Base-by-base conservation (phyloP, 306 rosid species). In the Arachis hypogaea region DNA sequence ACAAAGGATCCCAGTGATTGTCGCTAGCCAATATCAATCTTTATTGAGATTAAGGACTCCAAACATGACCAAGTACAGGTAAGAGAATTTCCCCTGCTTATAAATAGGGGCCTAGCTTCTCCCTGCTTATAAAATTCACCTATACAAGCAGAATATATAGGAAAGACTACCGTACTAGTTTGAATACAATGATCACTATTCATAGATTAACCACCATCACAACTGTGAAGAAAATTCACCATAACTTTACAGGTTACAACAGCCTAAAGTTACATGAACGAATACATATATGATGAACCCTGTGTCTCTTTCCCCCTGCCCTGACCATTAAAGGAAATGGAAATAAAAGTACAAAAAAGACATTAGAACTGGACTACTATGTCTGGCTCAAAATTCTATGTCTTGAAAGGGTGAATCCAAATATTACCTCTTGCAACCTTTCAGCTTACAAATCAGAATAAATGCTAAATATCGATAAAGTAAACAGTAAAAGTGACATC, bases 361-460 rank as follows among this genome's bases (percentile, higher is more conserved):
- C 44, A 72, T 66, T 7, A 59, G 16, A 18, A 50, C 41, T 10
- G 41, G 14, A 66, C 43, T 16, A 10, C 71, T 62, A 38, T 9
- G 18, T 14, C 28, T 40, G 61, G 33, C 33, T 46, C 46, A 52
- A 51, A 9, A 41, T 68, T 16, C 55, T 49, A 14, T 63, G 46
- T 68, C 65, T 56, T 46, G 30, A 67, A 49, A 43, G 40, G 61
- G 42, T 5, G n/a, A 78, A 74, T 4, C 1, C 10, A 12, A 55
- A 67, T 66, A 67, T 55, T 54, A 40, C 18, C 14, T 49, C 64
- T 75, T 49, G 6, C 60, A 33, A 46, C 5, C 5, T 45, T 46
- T 62, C 38, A 71, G 28, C 30, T 73, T 81, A 45, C 33, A 41
- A 3, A 52, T 66, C 69, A 50, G 45, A 71, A 16, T 66, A 59